phyloP scores from a whole-genome alignment of 768 basidiomycete genomes.

The Symmetrospora coprosmae region DNA sequence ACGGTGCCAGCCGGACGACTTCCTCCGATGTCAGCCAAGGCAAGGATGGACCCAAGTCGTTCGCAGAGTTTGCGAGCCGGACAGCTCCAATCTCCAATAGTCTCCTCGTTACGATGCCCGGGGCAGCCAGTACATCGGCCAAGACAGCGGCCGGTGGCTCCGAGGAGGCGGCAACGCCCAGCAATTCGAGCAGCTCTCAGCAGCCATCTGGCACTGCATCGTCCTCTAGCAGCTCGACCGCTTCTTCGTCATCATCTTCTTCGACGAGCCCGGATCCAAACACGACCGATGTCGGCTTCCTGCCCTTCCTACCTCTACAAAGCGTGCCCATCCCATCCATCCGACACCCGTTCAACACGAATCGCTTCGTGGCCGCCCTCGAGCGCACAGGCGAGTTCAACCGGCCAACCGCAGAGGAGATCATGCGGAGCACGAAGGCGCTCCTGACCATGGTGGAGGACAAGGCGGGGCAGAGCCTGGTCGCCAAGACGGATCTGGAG shows the following conservation, averaged over 20 bases:
- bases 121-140: not conserved
- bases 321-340: conserved; percentile 20
- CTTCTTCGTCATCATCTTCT: not conserved
- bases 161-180: not conserved
- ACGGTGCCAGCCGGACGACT: not conserved
- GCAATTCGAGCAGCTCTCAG: not conserved
- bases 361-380: conserved; percentile 38
- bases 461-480: conserved; percentile 32
- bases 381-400: conserved; percentile 34
- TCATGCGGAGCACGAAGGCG: conserved; percentile 37
- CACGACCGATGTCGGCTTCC: conserved; percentile 1
- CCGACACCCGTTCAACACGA: conserved; percentile 39
- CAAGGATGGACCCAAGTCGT: not conserved
- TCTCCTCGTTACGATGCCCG: not conserved
- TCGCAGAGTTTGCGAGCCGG: not conserved
- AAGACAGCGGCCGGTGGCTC: not conserved
- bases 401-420: conserved; percentile 29
- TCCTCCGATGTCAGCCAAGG: not conserved
- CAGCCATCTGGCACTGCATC: not conserved
- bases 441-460: conserved; percentile 35
- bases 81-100: conserved; percentile 1
- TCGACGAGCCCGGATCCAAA: not conserved
- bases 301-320: conserved; percentile 17
- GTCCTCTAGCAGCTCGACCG: not conserved
- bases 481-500: conserved; percentile 40